Conservation (phyloP, 169 alveolate species). For the Plasmodium fragile region DNA sequence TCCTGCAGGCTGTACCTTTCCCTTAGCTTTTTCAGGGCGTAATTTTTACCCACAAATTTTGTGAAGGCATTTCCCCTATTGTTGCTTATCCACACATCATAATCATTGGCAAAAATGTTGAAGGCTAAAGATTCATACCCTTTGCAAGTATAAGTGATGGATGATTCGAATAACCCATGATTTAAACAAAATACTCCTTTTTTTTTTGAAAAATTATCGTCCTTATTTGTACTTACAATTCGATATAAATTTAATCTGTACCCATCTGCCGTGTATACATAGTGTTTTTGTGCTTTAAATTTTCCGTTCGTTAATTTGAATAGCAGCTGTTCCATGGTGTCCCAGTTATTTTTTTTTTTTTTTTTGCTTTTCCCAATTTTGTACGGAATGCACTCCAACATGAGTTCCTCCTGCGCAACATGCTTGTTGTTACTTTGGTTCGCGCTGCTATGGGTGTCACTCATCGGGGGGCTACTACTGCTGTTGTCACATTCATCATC, state of each 20-base stretch:
- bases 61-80: slow-evolving; percentile 60
- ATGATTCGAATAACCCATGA: slow-evolving; percentile 47
- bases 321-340: slow-evolving; percentile 20
- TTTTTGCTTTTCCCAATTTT: background rate
- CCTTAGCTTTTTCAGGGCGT: slow-evolving; percentile 33
- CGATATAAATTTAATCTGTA: slow-evolving; percentile 52
- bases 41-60: slow-evolving; percentile 44
- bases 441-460: background rate
- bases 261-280: slow-evolving; percentile 59
- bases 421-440: background rate
- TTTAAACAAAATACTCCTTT: slow-evolving; percentile 55
- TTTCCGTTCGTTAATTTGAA: slow-evolving; percentile 21
- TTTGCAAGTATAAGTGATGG: slow-evolving; percentile 18
- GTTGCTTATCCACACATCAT: slow-evolving; percentile 57
- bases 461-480: background rate
- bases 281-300: slow-evolving; percentile 41
- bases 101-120: slow-evolving; percentile 31
- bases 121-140: slow-evolving; percentile 49
- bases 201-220: background rate
- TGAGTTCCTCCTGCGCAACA: background rate
- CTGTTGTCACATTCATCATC: background rate
- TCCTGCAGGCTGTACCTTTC: slow-evolving; percentile 31
- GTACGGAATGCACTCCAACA: background rate
- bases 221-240: background rate
- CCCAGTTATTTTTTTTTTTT: slow-evolving; percentile 7